Base-by-base conservation (phyloP, 1,284 basidiomycete genomes). In the Boletus hoseneyae region DNA sequence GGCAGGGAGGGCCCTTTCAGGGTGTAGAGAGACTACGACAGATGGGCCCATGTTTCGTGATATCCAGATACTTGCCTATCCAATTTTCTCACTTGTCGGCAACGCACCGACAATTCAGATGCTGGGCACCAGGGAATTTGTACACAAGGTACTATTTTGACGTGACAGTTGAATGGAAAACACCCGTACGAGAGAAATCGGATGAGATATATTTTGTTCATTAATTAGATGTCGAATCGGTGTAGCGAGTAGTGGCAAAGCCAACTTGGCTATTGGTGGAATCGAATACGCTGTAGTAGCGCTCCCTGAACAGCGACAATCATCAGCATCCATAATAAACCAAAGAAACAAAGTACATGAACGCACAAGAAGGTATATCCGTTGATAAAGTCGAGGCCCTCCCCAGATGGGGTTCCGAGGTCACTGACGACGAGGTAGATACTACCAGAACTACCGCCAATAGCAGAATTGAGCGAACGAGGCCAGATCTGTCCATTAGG, bases 211-310 rank as follows among this genome's bases (percentile, higher is more conserved):
- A 32, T n/a, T n/a, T n/a, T n/a, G n/a, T n/a, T n/a, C n/a, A 5
- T 44, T 30, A 77, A 65, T 79, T 79, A 19, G 62, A 69, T 13
- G 53, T 62, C 0, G 73, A 71, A 25, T 65, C 52, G 9, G 76
- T 79, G 62, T 73, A 68, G 27, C 45, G 15, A 11, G 77, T 79
- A 27, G 51, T 66, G 1, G 76, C 76, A 43, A 78, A 64, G 9
- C 79, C 78, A 39, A 80, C 7, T 25, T 6, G 23, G 5, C 6
- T 7, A 7, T 25, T 25, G 23, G 23, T 25, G 23, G 23, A 5
- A 25, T 25, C 23, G 23, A 25, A 25, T 6, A 25, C 6, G 23
- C 23, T 25, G 23, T 25, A 25, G 23, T 68, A 80, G 40, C 77
- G 72, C 58, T 80, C 68, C 33, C 71, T 64, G 51, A 58, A 59